Conservation (phyloP, 176 grass and related monocot species). For the Oryza meyeriana region DNA sequence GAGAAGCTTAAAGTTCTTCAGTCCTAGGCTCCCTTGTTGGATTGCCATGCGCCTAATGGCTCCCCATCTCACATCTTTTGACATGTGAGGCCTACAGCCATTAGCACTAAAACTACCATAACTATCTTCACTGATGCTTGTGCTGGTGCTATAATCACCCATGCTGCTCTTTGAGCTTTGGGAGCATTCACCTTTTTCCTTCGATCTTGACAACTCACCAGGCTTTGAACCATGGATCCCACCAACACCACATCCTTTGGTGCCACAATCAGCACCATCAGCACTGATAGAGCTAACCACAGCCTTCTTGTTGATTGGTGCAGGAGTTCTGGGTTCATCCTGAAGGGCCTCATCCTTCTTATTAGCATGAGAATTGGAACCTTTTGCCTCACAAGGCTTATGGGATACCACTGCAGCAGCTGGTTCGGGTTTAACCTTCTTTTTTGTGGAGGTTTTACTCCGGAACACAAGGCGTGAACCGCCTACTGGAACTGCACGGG, state of each 20-base stretch:
- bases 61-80: slow-evolving; percentile 88
- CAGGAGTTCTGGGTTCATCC: slow-evolving; percentile 52
- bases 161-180: slow-evolving; percentile 98
- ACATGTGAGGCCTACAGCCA: slow-evolving; percentile 93
- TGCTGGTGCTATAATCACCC: slow-evolving; percentile 92
- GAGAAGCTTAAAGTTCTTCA: slow-evolving; percentile 95
- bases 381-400: slow-evolving; percentile 45
- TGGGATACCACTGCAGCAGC: slow-evolving; percentile 8
- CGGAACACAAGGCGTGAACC: slow-evolving; percentile 59
- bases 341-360: slow-evolving; percentile 35
- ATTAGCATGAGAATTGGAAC: slow-evolving; percentile 14
- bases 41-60: slow-evolving; percentile 58
- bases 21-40: slow-evolving; percentile 74
- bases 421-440: slow-evolving; percentile 74
- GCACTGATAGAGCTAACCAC: background rate
- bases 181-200: slow-evolving; percentile 93
- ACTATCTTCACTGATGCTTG: slow-evolving; percentile 92
- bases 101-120: slow-evolving; percentile 66
- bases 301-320: slow-evolving; percentile 39
- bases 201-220: slow-evolving; percentile 51
- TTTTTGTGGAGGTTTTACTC: slow-evolving; percentile 63
- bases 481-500: slow-evolving; percentile 48
- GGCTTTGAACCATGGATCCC: slow-evolving; percentile 31
- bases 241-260: slow-evolving; percentile 40
- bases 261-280: slow-evolving; percentile 32